Conservation (phyloP, 306 rosid species). For the Prunus fruticosa region DNA sequence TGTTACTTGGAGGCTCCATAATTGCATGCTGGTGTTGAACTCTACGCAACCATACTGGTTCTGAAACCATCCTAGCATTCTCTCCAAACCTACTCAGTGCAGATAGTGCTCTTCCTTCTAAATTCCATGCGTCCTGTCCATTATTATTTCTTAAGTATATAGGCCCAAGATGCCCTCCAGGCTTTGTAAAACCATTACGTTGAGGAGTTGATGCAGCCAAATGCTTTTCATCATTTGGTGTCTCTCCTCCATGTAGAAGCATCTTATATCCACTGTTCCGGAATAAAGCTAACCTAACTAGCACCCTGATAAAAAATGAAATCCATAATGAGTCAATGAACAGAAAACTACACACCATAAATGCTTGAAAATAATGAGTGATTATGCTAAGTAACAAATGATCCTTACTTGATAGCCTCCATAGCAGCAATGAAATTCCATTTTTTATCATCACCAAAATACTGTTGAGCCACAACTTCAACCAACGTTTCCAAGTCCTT, state of each 20-base stretch:
- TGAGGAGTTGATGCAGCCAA: constrained; percentile 38
- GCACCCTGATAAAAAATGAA: constrained; percentile 58
- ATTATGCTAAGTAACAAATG: constrained; percentile 12
- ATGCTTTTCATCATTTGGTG: constrained; percentile 44
- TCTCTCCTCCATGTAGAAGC: constrained; percentile 82
- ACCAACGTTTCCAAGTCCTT: constrained; percentile 88
- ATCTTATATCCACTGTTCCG: constrained; percentile 84
- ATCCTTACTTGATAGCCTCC: constrained; percentile 82
- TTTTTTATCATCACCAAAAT: constrained; percentile 79
- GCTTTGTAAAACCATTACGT: constrained; percentile 29
- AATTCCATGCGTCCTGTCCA: constrained; percentile 53
- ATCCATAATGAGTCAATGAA: not conserved
- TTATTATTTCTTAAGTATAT: constrained; percentile 36
- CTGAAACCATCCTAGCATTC: constrained; percentile 59
- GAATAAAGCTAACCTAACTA: constrained; percentile 78
- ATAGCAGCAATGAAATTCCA: constrained; percentile 92
- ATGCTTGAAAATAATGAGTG: constrained; percentile 19
- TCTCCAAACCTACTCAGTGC: constrained; percentile 81
- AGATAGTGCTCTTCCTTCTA: constrained; percentile 83
- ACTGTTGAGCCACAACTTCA: constrained; percentile 89
- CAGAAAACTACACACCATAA: constrained; percentile 11
- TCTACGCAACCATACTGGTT: constrained; percentile 52
- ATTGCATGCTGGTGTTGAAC: constrained; percentile 64
- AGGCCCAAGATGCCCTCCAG: constrained; percentile 34
- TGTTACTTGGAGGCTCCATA: constrained; percentile 56